Conservation (phyloP, 2,329 filamentous ascomycete genomes). For the Fusarium sp. region DNA sequence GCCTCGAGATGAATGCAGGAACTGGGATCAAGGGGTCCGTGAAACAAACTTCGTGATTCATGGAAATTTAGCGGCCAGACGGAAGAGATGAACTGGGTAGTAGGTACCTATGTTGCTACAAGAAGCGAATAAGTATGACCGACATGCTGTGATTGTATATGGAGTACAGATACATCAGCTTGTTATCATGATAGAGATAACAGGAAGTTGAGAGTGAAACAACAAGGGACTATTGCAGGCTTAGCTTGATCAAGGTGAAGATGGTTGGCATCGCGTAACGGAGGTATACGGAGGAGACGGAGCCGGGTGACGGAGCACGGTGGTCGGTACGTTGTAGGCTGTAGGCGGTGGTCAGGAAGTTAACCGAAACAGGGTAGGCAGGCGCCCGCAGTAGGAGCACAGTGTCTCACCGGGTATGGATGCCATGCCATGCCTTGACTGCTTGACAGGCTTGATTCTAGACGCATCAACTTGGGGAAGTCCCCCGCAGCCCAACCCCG, state of each 20-base stretch:
- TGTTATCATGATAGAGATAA: slow-evolving; percentile 20
- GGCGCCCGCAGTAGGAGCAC: slow-evolving; percentile 43
- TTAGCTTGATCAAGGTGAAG: slow-evolving; percentile 13
- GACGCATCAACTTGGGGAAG: not conserved
- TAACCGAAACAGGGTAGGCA: slow-evolving; percentile 43
- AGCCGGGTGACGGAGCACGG: slow-evolving; percentile 39
- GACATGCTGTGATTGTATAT: not conserved
- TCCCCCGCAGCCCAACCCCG: slow-evolving; percentile 32
- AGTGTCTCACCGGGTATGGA: slow-evolving; percentile 12
- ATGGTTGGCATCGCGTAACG: slow-evolving; percentile 29
- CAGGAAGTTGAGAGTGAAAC: slow-evolving; percentile 1
- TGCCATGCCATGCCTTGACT: too few species aligned
- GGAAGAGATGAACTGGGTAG: not conserved
- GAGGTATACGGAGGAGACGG: slow-evolving; percentile 41
- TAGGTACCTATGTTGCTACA: not conserved
- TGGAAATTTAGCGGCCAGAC: slow-evolving; percentile 5
- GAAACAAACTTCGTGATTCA: slow-evolving; percentile 23
- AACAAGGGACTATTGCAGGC: slow-evolving; percentile 6
- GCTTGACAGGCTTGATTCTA: too few species aligned
- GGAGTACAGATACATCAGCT: not conserved
- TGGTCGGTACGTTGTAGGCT: slow-evolving; percentile 26
- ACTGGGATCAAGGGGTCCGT: slow-evolving; percentile 19
- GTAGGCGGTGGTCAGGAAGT: slow-evolving; percentile 46
- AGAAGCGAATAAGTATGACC: slow-evolving; percentile 29
- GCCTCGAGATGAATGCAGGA: slow-evolving; percentile 11